Evolutionary conservation across 441 rosid genomes (phyloP).

Genomic region (Theobroma grandiflorum): DNA sequence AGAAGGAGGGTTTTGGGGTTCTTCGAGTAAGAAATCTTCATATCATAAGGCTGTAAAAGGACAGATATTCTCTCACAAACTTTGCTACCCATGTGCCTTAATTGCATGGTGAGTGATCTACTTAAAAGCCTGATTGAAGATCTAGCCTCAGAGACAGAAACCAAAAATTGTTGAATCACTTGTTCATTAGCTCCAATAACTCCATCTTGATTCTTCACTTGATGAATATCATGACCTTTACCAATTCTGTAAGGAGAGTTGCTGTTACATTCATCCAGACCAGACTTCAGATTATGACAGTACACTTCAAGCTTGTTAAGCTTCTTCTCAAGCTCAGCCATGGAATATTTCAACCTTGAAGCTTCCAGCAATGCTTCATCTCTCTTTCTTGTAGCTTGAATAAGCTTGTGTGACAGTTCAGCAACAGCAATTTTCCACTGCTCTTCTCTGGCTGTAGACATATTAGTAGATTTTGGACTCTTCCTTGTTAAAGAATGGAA

Average conservation of each 20-base stretch:
- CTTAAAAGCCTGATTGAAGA: slow-evolving; percentile 72
- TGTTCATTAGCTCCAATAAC: slow-evolving; percentile 46
- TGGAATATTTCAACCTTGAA: slow-evolving; percentile 76
- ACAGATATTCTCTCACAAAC: slow-evolving; percentile 69
- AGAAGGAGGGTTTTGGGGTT: slow-evolving; percentile 67
- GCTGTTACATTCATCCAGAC: slow-evolving; percentile 74
- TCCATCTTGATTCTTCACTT: slow-evolving; percentile 32
- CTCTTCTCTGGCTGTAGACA: slow-evolving; percentile 58
- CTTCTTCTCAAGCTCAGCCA: slow-evolving; percentile 94
- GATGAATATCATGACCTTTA: slow-evolving; percentile 33
- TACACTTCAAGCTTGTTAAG: slow-evolving; percentile 89
- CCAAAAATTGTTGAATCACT: slow-evolving; percentile 71
- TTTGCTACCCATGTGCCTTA: slow-evolving; percentile 73
- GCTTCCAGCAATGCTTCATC: slow-evolving; percentile 89
- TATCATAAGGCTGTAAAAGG: slow-evolving; percentile 80
- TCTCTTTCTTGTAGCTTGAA: slow-evolving; percentile 79
- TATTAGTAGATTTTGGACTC: slow-evolving; percentile 58
- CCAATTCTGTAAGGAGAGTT: slow-evolving; percentile 41
- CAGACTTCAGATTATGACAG: slow-evolving; percentile 79
- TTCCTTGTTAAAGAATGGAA: slow-evolving; percentile 70
- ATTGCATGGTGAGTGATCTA: slow-evolving; percentile 72
- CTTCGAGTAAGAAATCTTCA: slow-evolving; percentile 66
- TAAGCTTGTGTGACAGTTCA: slow-evolving; percentile 86
- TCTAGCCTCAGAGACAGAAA: slow-evolving; percentile 79
- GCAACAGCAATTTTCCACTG: slow-evolving; percentile 81